Conservation (phyloP, 345 rosid genomes). For the Moringa oleifera region DNA sequence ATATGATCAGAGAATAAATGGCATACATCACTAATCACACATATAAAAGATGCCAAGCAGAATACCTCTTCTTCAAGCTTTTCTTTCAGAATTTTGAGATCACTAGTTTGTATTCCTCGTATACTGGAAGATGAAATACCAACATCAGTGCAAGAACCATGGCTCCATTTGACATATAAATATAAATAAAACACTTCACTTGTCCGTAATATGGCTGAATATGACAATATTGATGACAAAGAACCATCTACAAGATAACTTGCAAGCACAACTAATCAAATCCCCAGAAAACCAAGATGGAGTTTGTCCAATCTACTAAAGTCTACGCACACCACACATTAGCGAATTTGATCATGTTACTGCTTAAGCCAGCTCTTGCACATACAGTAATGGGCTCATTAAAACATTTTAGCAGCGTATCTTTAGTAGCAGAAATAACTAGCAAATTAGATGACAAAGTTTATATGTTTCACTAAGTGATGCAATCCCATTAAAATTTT, state of each 20-base stretch:
- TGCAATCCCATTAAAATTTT: too few species aligned
- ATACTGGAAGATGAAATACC: slow-evolving; percentile 39
- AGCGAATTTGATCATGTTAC: not conserved
- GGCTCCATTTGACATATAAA: too few species aligned
- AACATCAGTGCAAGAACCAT: slow-evolving; percentile 12
- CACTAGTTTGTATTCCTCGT: slow-evolving; percentile 67
- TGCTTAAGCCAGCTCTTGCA: not conserved
- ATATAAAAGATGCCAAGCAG: slow-evolving; percentile 7
- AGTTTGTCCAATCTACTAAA: not conserved
- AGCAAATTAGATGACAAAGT: not conserved
- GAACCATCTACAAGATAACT: not conserved
- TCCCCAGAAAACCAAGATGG: not conserved
- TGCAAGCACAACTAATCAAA: not conserved
- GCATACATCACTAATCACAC: not conserved
- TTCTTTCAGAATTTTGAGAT: slow-evolving; percentile 72
- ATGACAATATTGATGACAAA: not conserved
- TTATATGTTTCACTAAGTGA: not conserved
- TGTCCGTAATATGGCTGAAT: not conserved
- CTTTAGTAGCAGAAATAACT: not conserved
- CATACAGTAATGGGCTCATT: not conserved
- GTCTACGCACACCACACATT: too few species aligned
- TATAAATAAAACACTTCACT: not conserved
- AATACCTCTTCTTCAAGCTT: slow-evolving; percentile 90
- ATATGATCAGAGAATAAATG: slow-evolving; percentile 2
- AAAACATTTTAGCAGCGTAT: not conserved